Conservation (phyloP, 2,329 filamentous ascomycete species). For the Moelleriella libera region DNA sequence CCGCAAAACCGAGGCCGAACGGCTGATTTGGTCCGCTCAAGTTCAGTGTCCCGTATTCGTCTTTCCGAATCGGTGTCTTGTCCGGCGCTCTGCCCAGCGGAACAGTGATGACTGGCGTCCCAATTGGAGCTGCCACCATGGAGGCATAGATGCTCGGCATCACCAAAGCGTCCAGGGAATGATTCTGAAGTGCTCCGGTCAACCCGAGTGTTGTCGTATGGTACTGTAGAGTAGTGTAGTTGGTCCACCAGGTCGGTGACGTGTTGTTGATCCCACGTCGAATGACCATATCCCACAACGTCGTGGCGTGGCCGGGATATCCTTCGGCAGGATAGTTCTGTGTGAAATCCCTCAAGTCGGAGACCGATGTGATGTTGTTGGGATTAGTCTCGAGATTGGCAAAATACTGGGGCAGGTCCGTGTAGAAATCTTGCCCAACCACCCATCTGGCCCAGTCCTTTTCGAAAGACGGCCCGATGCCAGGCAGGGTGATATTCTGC, state of each 20-base stretch:
- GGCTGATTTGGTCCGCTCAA: constrained; percentile 35
- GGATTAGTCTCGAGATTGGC: constrained; percentile 42
- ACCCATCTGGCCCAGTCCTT: constrained; percentile 22
- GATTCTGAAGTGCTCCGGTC: constrained; percentile 37
- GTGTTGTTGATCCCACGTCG: constrained; percentile 38
- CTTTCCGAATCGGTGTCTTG: constrained; percentile 27
- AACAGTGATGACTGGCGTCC: constrained; percentile 45
- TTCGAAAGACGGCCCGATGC: constrained; percentile 6
- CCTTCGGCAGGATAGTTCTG: constrained; percentile 35
- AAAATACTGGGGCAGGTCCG: constrained; percentile 39
- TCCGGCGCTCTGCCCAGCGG: constrained; percentile 44
- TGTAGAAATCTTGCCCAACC: constrained; percentile 41
- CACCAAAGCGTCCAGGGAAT: constrained; percentile 44
- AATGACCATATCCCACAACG: constrained; percentile 38
- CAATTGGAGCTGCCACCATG: constrained; percentile 37
- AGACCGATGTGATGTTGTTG: constrained; percentile 34
- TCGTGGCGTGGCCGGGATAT: constrained; percentile 43
- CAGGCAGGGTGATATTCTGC: constrained; percentile 19
- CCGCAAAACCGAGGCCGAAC: constrained; percentile 52
- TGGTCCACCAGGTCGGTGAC: constrained; percentile 38
- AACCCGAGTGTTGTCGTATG: constrained; percentile 42
- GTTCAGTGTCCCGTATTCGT: constrained; percentile 33
- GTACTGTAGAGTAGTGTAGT: constrained; percentile 37
- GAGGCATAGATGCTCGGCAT: constrained; percentile 37
- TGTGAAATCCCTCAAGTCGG: constrained; percentile 40